Conservation (phyloP, 139 green algal genomes). For the Coccomyxa sp. region DNA sequence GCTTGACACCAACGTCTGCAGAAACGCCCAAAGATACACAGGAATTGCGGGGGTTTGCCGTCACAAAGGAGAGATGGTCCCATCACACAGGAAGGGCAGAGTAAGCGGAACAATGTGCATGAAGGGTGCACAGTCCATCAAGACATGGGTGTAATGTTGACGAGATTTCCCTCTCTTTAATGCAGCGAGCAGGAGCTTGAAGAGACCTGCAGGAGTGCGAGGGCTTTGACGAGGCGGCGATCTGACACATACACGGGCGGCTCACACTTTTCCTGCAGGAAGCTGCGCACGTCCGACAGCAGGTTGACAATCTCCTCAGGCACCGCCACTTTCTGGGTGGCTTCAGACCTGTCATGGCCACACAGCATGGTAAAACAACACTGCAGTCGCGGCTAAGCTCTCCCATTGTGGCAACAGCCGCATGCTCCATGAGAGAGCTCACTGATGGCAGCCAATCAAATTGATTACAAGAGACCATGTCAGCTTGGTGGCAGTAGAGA, state of each 20-base stretch:
- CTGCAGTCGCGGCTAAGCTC: too few relatives aligned
- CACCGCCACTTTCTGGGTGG: slow-evolving; percentile 51
- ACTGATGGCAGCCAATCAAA: too few relatives aligned
- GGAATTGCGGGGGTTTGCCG: too few relatives aligned
- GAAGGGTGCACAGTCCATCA: too few relatives aligned
- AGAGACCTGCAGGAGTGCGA: slow-evolving; percentile 38
- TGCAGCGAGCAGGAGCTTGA: not conserved
- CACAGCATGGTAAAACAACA: not conserved
- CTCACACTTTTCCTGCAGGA: slow-evolving; percentile 77
- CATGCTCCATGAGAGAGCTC: too few relatives aligned
- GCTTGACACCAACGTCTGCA: not conserved
- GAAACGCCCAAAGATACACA: not conserved
- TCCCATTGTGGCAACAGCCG: too few relatives aligned
- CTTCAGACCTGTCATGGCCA: slow-evolving; percentile 19
- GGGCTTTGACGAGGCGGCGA: slow-evolving; percentile 63
- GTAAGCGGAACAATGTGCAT: too few relatives aligned
- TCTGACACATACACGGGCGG: slow-evolving; percentile 71
- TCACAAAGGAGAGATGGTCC: too few relatives aligned
- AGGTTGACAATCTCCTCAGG: slow-evolving; percentile 68
- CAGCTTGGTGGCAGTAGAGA: not conserved
- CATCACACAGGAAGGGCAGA: too few relatives aligned
- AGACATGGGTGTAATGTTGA: too few relatives aligned
- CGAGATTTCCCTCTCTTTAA: too few relatives aligned
- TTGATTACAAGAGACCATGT: too few relatives aligned
- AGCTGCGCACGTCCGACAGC: slow-evolving; percentile 66